phyloP scores from a whole-genome alignment of 148 eudicot genomes.

The Mesembryanthemum crystallinum region DNA sequence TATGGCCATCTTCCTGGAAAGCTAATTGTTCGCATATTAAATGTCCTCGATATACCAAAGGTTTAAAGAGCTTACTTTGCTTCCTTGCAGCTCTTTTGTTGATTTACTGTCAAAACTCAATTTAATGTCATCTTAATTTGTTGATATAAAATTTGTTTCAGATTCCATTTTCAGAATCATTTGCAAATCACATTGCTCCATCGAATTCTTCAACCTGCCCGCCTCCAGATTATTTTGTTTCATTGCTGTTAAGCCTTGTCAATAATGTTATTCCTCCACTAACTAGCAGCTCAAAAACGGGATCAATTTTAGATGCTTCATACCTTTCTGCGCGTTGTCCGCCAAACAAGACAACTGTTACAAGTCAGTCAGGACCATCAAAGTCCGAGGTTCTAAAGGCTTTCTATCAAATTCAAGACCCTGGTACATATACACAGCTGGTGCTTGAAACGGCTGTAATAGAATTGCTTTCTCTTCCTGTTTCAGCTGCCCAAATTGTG shows the following conservation, averaged over 20 bases:
- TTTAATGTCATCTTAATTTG: slow-evolving; percentile 15
- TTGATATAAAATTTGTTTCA: slow-evolving; percentile 31
- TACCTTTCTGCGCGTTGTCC: slow-evolving; percentile 42
- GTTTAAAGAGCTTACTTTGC: slow-evolving; percentile 27
- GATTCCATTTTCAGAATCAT: slow-evolving; percentile 95
- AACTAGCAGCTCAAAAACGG: slow-evolving; percentile 54
- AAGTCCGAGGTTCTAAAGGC: slow-evolving; percentile 75
- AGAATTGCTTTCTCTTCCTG: slow-evolving; percentile 88
- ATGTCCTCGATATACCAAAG: slow-evolving; percentile 77
- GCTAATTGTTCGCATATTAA: slow-evolving; percentile 76
- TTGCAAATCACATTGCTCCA: slow-evolving; percentile 70
- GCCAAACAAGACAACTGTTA: slow-evolving; percentile 46
- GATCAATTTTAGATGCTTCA: slow-evolving; percentile 48
- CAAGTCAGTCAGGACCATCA: slow-evolving; percentile 54
- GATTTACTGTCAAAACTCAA: not conserved
- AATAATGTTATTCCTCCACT: slow-evolving; percentile 85
- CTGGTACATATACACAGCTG: slow-evolving; percentile 90
- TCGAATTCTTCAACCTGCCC: slow-evolving; percentile 70
- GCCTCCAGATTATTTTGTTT: slow-evolving; percentile 88
- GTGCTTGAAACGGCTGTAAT: slow-evolving; percentile 95
- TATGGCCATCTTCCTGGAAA: slow-evolving; percentile 92
- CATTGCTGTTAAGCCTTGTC: slow-evolving; percentile 71
- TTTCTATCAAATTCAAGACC: slow-evolving; percentile 93
- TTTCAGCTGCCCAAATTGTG: slow-evolving; percentile 77
- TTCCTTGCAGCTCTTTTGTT: not conserved